Base-by-base conservation (phyloP, 2,329 filamentous ascomycete species). In the Diaporthe humulicola region DNA sequence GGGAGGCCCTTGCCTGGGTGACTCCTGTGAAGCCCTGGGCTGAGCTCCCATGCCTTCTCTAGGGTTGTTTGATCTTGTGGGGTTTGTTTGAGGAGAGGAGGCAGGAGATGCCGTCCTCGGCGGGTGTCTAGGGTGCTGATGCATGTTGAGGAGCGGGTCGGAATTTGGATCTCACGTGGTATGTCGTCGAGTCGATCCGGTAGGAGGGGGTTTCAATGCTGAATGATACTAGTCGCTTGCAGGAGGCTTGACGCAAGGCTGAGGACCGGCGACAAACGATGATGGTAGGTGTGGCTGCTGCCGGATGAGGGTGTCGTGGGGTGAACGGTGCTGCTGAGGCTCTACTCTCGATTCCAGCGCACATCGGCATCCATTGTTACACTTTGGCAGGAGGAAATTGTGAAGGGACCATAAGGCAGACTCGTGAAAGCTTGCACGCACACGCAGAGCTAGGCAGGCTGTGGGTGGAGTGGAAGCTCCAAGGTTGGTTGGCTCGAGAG, bases 51-150 rank as follows among this genome's bases (percentile, higher is more conserved):
- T 58, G 57, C 79, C 88, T 86, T 97, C 94, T 90, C 94, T 92
- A 73, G 90, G 88, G 82, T 93, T 95, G 84, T 95, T 95, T 42
- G 91, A 90, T 83, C 94, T 90, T 77, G 90, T 87, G 79, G 93
- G 91, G 80, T 94, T 95, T 75, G 93, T 92, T 82, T 93, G 90
- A 70, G 93, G 90, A 66, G 93, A 93, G 80, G 90, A 91, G 79
- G 93, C 92, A 76, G 95, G 92, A 76, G 94, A 95, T 76, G 93
- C 90, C 80, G 91, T 90, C 83, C 92, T 90, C 78, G 94, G 93
- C 78, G 93, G 90, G 77, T 92, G 90, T 80, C 96, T 92, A 79
- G 94, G 93, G 85, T 96, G 94, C 86, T 98, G 96, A 90, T 98
- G 95, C 96, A 98, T 98, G 79, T 82, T 87, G 76, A 76, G 77